A percentile compares a stretch with the other conserved stretches of the same genome.
phyloP scores from a whole-genome alignment of 768 basidiomycete genomes.

The Lactarius hengduanensis region DNA sequence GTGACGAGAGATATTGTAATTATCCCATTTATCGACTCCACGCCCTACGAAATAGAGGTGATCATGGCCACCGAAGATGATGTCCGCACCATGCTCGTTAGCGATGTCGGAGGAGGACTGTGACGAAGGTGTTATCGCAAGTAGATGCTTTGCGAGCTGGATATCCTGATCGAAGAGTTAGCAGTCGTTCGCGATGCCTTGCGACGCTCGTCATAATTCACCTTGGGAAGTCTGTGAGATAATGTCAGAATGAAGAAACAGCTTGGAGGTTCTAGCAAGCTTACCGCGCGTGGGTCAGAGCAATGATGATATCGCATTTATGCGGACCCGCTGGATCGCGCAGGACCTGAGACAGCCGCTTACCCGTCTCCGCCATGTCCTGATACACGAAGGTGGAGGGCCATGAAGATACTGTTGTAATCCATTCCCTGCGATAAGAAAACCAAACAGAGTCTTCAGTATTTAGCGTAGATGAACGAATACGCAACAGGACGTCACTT shows the following conservation, averaged over 20 bases:
- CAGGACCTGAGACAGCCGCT: constrained; percentile 68
- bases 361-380: constrained; percentile 70
- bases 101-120: constrained; percentile 46
- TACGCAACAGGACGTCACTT: constrained; percentile 46
- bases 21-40: constrained; percentile 66
- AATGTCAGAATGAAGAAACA: neutral
- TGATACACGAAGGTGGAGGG: constrained; percentile 73
- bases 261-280: constrained; percentile 18
- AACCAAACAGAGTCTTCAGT: constrained; percentile 2
- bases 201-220: constrained; percentile 18
- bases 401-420: constrained; percentile 84
- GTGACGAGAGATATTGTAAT: constrained; percentile 50
- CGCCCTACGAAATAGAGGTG: constrained; percentile 75
- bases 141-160: constrained; percentile 60
- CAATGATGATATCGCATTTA: constrained; percentile 79
- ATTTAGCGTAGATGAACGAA: neutral
- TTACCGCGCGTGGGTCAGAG: constrained; percentile 80
- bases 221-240: constrained; percentile 36
- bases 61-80: constrained; percentile 87
- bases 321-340: constrained; percentile 69
- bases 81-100: constrained; percentile 71
- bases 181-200: neutral
- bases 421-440: constrained; percentile 68
- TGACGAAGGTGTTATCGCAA: constrained; percentile 55
- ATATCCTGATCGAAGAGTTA: constrained; percentile 54